Base-by-base conservation (phyloP, 2,329 filamentous ascomycete genomes). In the Neonectria sp. region DNA sequence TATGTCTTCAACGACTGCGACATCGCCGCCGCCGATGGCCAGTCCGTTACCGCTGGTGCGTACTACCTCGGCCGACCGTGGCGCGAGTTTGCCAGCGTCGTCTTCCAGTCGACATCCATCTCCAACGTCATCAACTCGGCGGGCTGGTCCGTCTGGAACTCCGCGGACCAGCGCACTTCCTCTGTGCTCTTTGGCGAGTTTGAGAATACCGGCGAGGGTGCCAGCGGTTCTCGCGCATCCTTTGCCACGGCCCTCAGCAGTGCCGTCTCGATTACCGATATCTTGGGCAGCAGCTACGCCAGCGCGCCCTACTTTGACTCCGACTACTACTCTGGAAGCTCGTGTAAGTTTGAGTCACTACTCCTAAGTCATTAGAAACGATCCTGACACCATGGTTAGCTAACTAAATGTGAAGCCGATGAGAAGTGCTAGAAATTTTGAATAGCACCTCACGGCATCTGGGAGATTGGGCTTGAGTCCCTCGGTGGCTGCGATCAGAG, bases 101-200 rank as follows among this genome's bases (percentile, higher is more conserved):
- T 85, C 12, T 85, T 86, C 77, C 85, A 87, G 72, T 74, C 82
- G 57, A 87, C 86, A 0, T 76, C 75, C 37, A 80, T 92, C 78
- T 83, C 82, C 12, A 78, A 80, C 24, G 88, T 91, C 21, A 85
- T 93, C 73, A 90, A 91, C 73, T 66, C 82, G 1, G 85, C 85
- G 0, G 90, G 90, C 0, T 92, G 90, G 90, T 75, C 72, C 3
- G 75, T 82, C 40, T 92, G 90, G 90, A 84, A 83, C 64, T 79
- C 71, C 2, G 81, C 80, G 2, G 81, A 85, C 52, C 75, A 82
- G 24, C 82, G 84, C 40, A 90, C 87, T 2, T 82, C 81, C 37
- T 79, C 87, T 49, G 86, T 91, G 1, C 77, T 81, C 33, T 91
- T 88, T 68, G 87, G 79, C 8, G 90, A 92, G 82, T 91, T 86